Evolutionary conservation across 495 filamentous ascomycete genomes (phyloP), one percentile per base, ranked within the genome.

Genomic region (Xylaria grammica): DNA sequence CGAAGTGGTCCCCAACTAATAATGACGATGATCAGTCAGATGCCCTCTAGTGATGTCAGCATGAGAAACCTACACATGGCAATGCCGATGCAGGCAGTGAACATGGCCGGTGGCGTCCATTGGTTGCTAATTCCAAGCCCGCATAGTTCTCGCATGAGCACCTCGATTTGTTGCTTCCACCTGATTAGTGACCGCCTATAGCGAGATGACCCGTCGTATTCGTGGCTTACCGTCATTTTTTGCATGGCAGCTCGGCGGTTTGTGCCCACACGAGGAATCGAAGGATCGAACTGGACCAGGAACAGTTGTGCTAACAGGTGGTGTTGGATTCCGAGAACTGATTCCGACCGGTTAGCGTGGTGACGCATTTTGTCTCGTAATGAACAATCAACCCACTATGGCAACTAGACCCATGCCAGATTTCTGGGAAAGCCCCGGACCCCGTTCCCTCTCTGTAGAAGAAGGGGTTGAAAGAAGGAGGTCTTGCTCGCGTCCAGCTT

Each of bases 61-160:
- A 42, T 52, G 53, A 57, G 50, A 49, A n/a, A 72, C 80, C 69
- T 74, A 84, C 81, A 83, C 60, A 80, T 78, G 1, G 78, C 74
- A 58, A 85, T 84, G 5, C 79, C 80, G 77, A 85, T 84, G 26
- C 80, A 83, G 4, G 82, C 81, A 1, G 82, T 85, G 56, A 85
- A 85, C 74, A 83, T 82, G 55, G 78, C 75, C 4, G 83, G 83
- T n/a, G 82, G 78, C 6, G 76, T 81, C 74, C 76, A 78, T 46
- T 79, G 69, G 64, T 86, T 87, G 40, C 77, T 77, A 9, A 80
- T 65, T 0, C 79, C 81, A 34, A 86, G 85, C 4, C 83, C 84
- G 67, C 82, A 85, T 9, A 86, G 72, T 38, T 75, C 73, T 19
- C 77, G 74, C 15, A 86, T 76, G 19, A 79, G 70, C 2, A 62